These are phyloP conservation scores for Backusella parvicylindrica DNA, from an alignment of 192 early-diverging fungal species.

Conservation along the genomic window DNA sequence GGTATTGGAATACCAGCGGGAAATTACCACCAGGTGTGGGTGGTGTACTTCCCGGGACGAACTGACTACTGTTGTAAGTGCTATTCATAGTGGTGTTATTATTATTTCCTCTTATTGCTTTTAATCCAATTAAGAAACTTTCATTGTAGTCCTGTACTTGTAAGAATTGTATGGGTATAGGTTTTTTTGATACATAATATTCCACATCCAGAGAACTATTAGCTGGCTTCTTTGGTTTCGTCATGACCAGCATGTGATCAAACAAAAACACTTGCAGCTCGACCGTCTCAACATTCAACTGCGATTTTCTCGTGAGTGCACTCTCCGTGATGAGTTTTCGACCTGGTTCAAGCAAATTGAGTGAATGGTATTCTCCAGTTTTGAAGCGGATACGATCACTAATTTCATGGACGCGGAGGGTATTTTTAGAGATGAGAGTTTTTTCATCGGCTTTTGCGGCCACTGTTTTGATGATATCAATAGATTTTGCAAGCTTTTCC, in stretches of 20 bases:
- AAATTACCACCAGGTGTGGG: slow-evolving; percentile 42
- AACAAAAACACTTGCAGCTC: slow-evolving; percentile 83
- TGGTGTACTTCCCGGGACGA: slow-evolving; percentile 27
- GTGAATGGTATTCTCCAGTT: slow-evolving; percentile 45
- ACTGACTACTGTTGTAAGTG: neutral
- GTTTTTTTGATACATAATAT: slow-evolving; percentile 62
- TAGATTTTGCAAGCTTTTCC: slow-evolving; percentile 41
- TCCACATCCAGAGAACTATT: slow-evolving; percentile 55
- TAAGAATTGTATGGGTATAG: slow-evolving; percentile 78
- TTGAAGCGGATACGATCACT: slow-evolving; percentile 24
- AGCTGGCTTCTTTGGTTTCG: slow-evolving; percentile 47
- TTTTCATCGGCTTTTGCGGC: slow-evolving; percentile 17
- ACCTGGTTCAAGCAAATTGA: slow-evolving; percentile 66
- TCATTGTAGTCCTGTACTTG: slow-evolving; percentile 38
- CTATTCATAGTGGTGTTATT: neutral
- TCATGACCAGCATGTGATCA: slow-evolving; percentile 81
- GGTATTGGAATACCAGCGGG: slow-evolving; percentile 67
- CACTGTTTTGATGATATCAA: slow-evolving; percentile 11
- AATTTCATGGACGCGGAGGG: slow-evolving; percentile 22
- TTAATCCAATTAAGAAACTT: slow-evolving; percentile 14
- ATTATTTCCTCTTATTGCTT: slow-evolving; percentile 7
- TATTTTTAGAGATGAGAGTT: slow-evolving; percentile 12
- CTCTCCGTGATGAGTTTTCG: slow-evolving; percentile 80
- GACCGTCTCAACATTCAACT: slow-evolving; percentile 46
- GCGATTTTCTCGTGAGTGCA: slow-evolving; percentile 47